phyloP scores from a whole-genome alignment of 352 stramenopile species.

The Thalassiosira mediterranea region DNA sequence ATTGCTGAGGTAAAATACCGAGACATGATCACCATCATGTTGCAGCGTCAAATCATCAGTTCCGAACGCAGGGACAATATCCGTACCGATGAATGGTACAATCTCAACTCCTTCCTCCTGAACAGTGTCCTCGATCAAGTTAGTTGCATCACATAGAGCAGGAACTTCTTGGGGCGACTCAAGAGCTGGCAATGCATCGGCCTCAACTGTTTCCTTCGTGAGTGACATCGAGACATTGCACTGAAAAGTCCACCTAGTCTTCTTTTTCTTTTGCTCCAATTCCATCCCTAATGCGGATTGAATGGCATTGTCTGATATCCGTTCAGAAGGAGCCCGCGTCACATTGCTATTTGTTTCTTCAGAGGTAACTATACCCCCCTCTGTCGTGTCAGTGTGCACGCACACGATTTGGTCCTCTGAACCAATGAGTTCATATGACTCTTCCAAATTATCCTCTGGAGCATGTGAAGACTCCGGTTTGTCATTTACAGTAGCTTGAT shows the following conservation, averaged over 20 bases:
- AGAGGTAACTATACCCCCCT: constrained; percentile 1
- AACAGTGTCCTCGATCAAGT: constrained; percentile 15
- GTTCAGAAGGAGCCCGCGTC: background rate
- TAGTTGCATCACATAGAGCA: constrained; percentile 11
- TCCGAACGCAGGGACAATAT: background rate
- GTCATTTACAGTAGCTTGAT: constrained; percentile 20
- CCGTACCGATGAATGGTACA: constrained; percentile 9
- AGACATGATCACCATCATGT: constrained; percentile 23
- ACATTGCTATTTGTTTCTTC: background rate
- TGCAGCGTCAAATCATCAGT: background rate
- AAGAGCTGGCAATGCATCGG: background rate
- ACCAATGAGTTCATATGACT: constrained; percentile 31
- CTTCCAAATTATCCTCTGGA: constrained; percentile 10
- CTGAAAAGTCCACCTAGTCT: constrained; percentile 40
- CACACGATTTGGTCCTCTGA: constrained; percentile 28
- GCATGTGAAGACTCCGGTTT: background rate
- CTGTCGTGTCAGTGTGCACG: constrained; percentile 10
- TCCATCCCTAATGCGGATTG: constrained; percentile 37
- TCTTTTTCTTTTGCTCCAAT: constrained; percentile 8
- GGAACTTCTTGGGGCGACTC: background rate
- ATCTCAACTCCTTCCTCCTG: constrained; percentile 46
- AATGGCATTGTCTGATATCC: constrained; percentile 21
- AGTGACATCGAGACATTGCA: constrained; percentile 40
- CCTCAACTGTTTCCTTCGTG: constrained; percentile 13
- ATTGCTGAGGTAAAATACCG: constrained; percentile 39